Percentiles rank a stretch among this genome's conserved stretches.
These are phyloP conservation scores for Populus tomentosa DNA, from an alignment of 441 rosid species.

Conservation along the genomic window DNA sequence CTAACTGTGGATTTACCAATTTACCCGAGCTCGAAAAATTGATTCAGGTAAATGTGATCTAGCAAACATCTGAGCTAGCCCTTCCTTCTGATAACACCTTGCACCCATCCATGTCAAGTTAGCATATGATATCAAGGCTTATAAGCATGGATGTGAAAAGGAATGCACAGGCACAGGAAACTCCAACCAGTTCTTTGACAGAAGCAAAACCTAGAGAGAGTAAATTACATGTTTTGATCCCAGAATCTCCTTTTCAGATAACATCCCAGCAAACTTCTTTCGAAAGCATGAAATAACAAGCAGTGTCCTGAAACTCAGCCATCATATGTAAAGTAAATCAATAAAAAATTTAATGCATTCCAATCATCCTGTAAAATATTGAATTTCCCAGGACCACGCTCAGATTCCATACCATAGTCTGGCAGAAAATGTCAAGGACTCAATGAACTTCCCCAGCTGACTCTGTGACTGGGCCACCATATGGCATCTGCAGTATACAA, in stretches of 20 bases:
- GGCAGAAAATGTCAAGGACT: constrained; percentile 67
- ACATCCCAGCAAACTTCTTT: constrained; percentile 52
- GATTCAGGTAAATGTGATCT: constrained; percentile 49
- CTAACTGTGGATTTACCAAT: constrained; percentile 32
- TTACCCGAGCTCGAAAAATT: constrained; percentile 71
- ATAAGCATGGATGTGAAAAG: constrained; percentile 12
- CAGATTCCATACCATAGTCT: constrained; percentile 65
- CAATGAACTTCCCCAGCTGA: constrained; percentile 59
- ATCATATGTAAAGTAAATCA: constrained; percentile 16
- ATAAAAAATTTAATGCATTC: constrained; percentile 8
- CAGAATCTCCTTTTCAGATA: constrained; percentile 55
- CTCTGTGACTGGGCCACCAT: constrained; percentile 37
- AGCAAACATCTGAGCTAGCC: constrained; percentile 60
- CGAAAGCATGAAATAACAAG: constrained; percentile 65
- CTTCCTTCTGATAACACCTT: constrained; percentile 71
- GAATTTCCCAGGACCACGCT: constrained; percentile 1
- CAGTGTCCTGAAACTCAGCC: constrained; percentile 60
- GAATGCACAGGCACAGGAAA: constrained; percentile 18
- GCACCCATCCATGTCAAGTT: constrained; percentile 35
- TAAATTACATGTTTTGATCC: constrained; percentile 66
- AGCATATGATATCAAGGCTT: constrained; percentile 21
- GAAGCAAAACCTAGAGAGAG: constrained; percentile 16
- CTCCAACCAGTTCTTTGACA: constrained; percentile 4
- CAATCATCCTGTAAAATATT: constrained; percentile 5
- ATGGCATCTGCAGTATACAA: constrained; percentile 58